phyloP scores from a whole-genome alignment of 805 yeast genomes.

The Candida boidinii region DNA sequence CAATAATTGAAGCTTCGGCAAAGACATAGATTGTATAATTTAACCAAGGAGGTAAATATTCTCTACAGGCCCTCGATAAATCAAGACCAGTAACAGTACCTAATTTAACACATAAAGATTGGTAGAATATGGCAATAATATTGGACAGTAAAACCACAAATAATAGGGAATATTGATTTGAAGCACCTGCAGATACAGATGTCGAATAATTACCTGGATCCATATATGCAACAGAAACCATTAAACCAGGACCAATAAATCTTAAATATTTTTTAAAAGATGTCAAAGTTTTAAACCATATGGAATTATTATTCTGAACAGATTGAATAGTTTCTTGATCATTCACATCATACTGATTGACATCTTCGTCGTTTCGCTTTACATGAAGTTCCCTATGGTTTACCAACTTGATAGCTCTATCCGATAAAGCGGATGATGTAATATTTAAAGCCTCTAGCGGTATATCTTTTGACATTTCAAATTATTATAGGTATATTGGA shows the following conservation, averaged over 20 bases:
- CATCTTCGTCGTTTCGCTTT: no score
- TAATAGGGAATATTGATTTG: slow-evolving; percentile 32
- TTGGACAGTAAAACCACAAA: slow-evolving; percentile 35
- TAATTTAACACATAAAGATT: slow-evolving; percentile 33
- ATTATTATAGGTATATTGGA: no score
- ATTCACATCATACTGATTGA: no score
- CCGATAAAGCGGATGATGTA: no score
- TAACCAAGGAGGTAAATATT: slow-evolving; percentile 30
- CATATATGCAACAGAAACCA: slow-evolving; percentile 42
- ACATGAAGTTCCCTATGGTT: no score
- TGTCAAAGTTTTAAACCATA: neutral
- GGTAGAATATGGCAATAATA: slow-evolving; percentile 37
- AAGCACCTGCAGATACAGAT: slow-evolving; percentile 38
- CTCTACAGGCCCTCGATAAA: slow-evolving; percentile 35
- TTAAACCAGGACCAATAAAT: slow-evolving; percentile 38
- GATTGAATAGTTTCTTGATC: no score
- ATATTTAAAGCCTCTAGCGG: no score
- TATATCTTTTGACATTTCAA: no score
- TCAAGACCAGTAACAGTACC: slow-evolving; percentile 44
- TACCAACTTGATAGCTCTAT: no score
- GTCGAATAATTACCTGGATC: slow-evolving; percentile 48
- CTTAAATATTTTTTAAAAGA: slow-evolving; percentile 21
- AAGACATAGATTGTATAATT: slow-evolving; percentile 30
- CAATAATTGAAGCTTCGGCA: slow-evolving; percentile 41
- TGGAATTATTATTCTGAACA: no score